A percentile compares a stretch with the other conserved stretches of the same genome.
phyloP scores from a whole-genome alignment of 352 stramenopile genomes.

The Lagenidium sp. region DNA sequence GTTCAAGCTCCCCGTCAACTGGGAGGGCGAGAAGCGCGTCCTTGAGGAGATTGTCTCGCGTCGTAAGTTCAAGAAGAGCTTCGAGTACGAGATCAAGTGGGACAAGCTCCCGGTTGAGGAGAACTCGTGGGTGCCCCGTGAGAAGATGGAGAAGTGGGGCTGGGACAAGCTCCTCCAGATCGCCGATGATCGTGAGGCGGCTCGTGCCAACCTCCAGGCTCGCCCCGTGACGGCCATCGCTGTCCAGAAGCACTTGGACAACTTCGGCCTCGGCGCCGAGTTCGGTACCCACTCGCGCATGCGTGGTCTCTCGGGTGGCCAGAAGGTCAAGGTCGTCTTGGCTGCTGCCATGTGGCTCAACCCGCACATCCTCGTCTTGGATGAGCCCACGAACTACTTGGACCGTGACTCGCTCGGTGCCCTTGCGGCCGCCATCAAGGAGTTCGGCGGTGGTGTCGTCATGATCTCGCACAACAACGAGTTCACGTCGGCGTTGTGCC shows the following conservation, averaged over 20 bases:
- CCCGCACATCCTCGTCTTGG: conserved; percentile 92
- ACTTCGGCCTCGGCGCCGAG: conserved; percentile 94
- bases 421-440: conserved; percentile 93
- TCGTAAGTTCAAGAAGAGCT: conserved; percentile 91
- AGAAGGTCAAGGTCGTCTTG: conserved; percentile 99
- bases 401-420: conserved; percentile 96
- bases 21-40: conserved; percentile 87
- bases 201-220: conserved; percentile 89
- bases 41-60: conserved; percentile 89
- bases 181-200: conserved; percentile 92
- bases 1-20: conserved; percentile 93
- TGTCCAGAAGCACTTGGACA: conserved; percentile 96
- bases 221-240: conserved; percentile 92
- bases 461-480: conserved; percentile 98
- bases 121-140: conserved; percentile 93
- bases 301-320: conserved; percentile 94
- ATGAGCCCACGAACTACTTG: conserved; percentile 95
- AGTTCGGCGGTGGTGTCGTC: conserved; percentile 96
- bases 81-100: conserved; percentile 98
- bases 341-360: conserved; percentile 96
- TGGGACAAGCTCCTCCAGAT: conserved; percentile 97
- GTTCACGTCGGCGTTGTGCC: conserved; percentile 92
- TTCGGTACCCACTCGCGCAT: conserved; percentile 98
- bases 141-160: conserved; percentile 95
- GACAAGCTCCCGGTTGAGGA: conserved; percentile 90